phyloP scores from a whole-genome alignment of 2,329 filamentous ascomycete genomes.

The Xylaria sp. region DNA sequence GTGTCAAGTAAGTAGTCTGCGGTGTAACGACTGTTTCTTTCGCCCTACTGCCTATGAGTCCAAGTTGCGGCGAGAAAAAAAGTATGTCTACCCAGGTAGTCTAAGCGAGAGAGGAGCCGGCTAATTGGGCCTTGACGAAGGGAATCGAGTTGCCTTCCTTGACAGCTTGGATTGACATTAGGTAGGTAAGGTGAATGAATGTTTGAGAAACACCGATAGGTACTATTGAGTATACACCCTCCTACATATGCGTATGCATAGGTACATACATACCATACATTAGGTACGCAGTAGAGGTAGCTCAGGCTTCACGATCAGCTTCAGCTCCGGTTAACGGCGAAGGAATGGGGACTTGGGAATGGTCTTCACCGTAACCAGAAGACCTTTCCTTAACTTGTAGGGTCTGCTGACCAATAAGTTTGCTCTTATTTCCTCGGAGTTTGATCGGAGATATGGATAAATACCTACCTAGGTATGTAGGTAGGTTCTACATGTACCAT shows the following conservation, averaged over 20 bases:
- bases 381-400: no score
- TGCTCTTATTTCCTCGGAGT: conserved; percentile 26
- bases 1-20: not conserved
- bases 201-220: no score
- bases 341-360: not conserved
- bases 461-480: no score
- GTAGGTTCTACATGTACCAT: not conserved
- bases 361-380: conserved; percentile 5
- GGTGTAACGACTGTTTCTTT: not conserved
- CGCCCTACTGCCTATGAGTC: not conserved
- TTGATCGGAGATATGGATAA: conserved; percentile 30
- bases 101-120: not conserved
- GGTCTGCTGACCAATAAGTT: conserved; percentile 8
- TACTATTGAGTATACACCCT: no score
- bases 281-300: not conserved
- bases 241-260: no score
- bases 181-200: not conserved
- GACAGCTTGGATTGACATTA: not conserved
- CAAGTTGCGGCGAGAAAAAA: not conserved
- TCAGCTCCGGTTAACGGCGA: conserved; percentile 33
- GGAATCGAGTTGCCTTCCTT: not conserved
- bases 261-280: no score
- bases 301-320: not conserved
- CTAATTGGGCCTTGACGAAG: not conserved
- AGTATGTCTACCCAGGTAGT: not conserved